These are phyloP conservation scores for Nemania sp. DNA, from an alignment of 2,329 filamentous ascomycete species.

Conservation along the genomic window DNA sequence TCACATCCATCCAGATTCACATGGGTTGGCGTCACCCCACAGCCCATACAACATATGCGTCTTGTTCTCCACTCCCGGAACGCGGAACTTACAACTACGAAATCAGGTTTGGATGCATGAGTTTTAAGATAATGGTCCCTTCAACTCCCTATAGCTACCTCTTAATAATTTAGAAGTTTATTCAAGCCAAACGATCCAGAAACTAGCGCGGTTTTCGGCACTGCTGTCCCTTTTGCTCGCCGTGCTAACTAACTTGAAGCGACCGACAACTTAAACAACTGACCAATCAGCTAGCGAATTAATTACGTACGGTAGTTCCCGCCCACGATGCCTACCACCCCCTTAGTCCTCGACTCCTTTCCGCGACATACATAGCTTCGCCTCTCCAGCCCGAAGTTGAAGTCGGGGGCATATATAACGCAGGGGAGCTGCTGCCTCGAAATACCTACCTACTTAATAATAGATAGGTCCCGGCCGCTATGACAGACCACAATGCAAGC, in stretches of 20 bases:
- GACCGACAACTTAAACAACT: background rate
- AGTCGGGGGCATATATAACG: slow-evolving; percentile 1
- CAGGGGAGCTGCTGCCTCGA: slow-evolving; percentile 14
- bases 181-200: slow-evolving; percentile 8
- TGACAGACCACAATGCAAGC: slow-evolving; percentile 50
- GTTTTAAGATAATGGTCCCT: slow-evolving; percentile 1
- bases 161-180: slow-evolving; percentile 3
- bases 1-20: background rate
- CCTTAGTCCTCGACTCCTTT: background rate
- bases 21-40: background rate
- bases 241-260: background rate
- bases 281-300: background rate
- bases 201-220: background rate
- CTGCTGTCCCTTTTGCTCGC: background rate
- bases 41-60: background rate
- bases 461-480: slow-evolving; percentile 47
- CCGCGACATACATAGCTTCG: slow-evolving; percentile 23
- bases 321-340: slow-evolving; percentile 27
- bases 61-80: slow-evolving; percentile 21
- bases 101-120: slow-evolving; percentile 10
- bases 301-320: background rate
- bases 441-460: no score
- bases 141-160: background rate
- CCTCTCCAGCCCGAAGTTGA: slow-evolving; percentile 8
- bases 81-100: slow-evolving; percentile 24